Evolutionary conservation across 805 yeast species (phyloP).

Genomic region (Kluyveromyces aestuarii): DNA sequence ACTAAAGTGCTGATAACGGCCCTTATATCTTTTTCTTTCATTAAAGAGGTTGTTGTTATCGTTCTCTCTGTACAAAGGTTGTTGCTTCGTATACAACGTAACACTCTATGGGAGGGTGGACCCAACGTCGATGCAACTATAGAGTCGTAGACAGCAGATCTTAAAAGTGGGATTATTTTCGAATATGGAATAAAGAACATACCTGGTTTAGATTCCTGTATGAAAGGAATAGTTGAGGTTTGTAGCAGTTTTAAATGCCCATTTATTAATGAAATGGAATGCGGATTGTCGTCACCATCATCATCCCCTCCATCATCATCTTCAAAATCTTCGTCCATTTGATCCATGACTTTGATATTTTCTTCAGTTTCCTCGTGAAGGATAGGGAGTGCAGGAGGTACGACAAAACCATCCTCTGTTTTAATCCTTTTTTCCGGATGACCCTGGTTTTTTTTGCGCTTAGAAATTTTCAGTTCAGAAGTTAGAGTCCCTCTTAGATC

Average conservation of each 20-base stretch:
- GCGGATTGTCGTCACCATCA: constrained; percentile 25
- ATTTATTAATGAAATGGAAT: constrained; percentile 32
- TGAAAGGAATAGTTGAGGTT: constrained; percentile 42
- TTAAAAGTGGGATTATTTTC: constrained; percentile 37
- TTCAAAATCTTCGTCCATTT: constrained; percentile 22
- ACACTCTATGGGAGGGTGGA: constrained; percentile 54
- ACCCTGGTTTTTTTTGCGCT: constrained; percentile 26
- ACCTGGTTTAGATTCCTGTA: constrained; percentile 49
- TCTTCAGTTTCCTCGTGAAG: constrained; percentile 11
- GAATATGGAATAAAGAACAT: constrained; percentile 55
- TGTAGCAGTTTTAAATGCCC: constrained; percentile 66
- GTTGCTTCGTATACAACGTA: constrained; percentile 65
- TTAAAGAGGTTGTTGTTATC: constrained; percentile 62
- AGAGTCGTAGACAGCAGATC: constrained; percentile 45
- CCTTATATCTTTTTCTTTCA: constrained; percentile 71
- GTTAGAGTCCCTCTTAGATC: constrained; percentile 40
- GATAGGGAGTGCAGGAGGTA: constrained; percentile 22
- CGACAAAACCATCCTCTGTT: constrained; percentile 31
- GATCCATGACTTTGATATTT: constrained; percentile 18
- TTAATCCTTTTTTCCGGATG: constrained; percentile 32
- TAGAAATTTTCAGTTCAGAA: constrained; percentile 31
- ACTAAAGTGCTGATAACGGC: constrained; percentile 59
- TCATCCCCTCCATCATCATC: constrained; percentile 28
- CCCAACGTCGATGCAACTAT: constrained; percentile 56
- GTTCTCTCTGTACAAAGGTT: constrained; percentile 79